phyloP scores from a whole-genome alignment of 305 asterid genomes.

The Fraxinus dipetala region DNA sequence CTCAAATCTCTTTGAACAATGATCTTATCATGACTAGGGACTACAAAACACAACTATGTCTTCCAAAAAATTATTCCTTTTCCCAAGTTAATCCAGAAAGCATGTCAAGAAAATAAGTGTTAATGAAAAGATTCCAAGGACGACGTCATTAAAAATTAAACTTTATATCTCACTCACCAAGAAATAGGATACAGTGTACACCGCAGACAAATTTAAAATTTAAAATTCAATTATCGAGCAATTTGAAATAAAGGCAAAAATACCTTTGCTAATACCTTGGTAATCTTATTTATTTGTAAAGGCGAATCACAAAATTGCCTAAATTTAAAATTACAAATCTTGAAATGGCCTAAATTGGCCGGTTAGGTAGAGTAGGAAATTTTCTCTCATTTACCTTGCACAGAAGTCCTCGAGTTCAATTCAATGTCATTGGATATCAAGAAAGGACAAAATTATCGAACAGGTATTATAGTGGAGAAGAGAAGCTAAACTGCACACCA shows the following conservation, averaged over 20 bases:
- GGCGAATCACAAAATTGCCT: neutral
- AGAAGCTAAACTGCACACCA: conserved; percentile 80
- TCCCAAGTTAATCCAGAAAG: neutral
- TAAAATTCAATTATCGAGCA: neutral
- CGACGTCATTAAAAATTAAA: neutral
- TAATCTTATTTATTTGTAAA: neutral
- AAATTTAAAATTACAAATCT: neutral
- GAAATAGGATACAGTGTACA: neutral
- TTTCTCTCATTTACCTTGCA: neutral
- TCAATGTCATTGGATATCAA: conserved; percentile 15
- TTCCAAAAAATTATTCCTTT: neutral
- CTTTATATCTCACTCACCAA: neutral
- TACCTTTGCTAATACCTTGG: neutral
- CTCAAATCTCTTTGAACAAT: neutral
- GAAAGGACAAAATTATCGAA: neutral
- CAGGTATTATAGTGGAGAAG: conserved; percentile 47
- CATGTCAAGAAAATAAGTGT: neutral
- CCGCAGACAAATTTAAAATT: neutral
- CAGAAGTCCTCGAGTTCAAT: conserved; percentile 2
- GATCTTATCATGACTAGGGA: neutral
- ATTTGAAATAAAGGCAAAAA: neutral
- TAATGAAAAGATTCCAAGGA: neutral
- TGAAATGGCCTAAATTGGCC: conserved; percentile 1
- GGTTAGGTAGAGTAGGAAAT: neutral
- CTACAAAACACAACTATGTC: neutral